Base-by-base conservation (phyloP, 2,329 filamentous ascomycete genomes). In the Fusarium bactridioides region DNA sequence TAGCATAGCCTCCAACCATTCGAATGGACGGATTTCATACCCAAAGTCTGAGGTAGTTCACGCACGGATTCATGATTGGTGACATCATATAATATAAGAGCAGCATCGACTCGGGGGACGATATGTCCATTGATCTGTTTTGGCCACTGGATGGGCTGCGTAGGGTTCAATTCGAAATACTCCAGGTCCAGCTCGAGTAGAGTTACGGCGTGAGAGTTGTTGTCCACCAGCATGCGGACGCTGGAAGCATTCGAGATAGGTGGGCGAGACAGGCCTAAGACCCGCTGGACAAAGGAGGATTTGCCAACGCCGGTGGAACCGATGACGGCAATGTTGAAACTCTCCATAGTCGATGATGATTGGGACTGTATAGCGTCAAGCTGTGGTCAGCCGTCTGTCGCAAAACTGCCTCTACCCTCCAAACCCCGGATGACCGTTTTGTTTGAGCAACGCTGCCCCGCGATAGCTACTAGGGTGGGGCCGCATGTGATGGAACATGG, bases 51-150 rank as follows among this genome's bases (percentile, higher is more conserved):
- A 44, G 93, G 91, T 61, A 97, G 86, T 67, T 92, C 89, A 66
- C 88, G 87, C 76, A 97, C 89, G 79, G 91, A 95, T 67, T 91
- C 89, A 75, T 90, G 88, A 79, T 93, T 92, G 81, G 91, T 93
- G 48, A 97, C 92, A 86, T 98, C 94, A 85, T 97, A 97, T 54
- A 98, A 84, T 65, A 95, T 89, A 75, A 98, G 84, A 50, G 93
- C 94, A 25, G 93, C 95, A 78, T 98, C 93, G 77, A 97, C 88
- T 44, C 87, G 88, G 55, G 94, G 93, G 67, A 93, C 86, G 69
- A 91, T 88, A 71, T 91, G 86, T 67, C 93, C 93, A 78, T 92
- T 88, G 74, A 91, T 88, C 77, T 91, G 88, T 75, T 89, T 90
- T 18, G 90, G 90, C 90, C 90, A 92, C 79, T 89, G 86, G 67